Evolutionary conservation across 345 rosid genomes (phyloP).

Genomic region (Triadica sebifera): DNA sequence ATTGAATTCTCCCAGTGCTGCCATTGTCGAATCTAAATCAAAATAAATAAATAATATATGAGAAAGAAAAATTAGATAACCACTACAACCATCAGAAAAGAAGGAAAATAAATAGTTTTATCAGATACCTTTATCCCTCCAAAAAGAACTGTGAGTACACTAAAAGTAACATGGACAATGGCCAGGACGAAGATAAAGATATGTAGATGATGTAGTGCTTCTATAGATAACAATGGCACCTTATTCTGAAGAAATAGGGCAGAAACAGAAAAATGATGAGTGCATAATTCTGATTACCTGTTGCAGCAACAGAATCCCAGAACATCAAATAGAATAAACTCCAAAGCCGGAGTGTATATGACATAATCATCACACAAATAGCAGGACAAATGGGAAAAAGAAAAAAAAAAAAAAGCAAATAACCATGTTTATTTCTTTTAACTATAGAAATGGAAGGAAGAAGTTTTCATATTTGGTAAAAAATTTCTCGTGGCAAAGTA

Average conservation of each 20-base stretch:
- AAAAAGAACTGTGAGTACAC: slow-evolving; percentile 31
- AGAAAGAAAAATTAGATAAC: background rate
- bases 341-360: background rate
- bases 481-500: background rate
- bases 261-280: background rate
- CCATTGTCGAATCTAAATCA: slow-evolving; percentile 35
- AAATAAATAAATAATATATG: background rate
- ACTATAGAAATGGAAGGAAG: background rate
- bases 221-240: slow-evolving; percentile 29
- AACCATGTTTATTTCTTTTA: background rate
- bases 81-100: background rate
- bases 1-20: slow-evolving; percentile 29
- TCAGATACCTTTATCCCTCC: slow-evolving; percentile 26
- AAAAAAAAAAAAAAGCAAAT: background rate
- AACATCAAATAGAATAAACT: background rate
- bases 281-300: background rate
- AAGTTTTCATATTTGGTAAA: background rate
- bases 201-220: slow-evolving; percentile 35
- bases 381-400: slow-evolving; percentile 11
- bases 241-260: slow-evolving; percentile 21
- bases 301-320: background rate
- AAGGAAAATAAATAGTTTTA: background rate
- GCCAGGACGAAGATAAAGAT: slow-evolving; percentile 36
- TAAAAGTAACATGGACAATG: slow-evolving; percentile 30
- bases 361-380: background rate